A percentile compares a stretch with the other conserved stretches of the same genome.
Conservation (phyloP, 164 flowering plant species). For the Vitis amurensis region DNA sequence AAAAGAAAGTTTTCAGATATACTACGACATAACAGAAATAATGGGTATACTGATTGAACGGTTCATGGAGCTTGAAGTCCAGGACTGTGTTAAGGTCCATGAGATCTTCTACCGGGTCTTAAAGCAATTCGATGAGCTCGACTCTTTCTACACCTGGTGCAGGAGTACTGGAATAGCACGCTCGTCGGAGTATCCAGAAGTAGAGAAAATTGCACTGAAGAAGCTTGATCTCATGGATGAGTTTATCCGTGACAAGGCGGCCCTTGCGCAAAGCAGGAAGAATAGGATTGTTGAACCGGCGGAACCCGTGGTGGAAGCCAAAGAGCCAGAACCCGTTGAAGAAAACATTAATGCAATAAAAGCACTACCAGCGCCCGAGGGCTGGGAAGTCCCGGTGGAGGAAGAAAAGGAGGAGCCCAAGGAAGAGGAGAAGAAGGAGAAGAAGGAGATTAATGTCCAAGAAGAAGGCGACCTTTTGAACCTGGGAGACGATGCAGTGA, state of each 20-base stretch:
- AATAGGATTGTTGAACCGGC: neutral
- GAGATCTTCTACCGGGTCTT: conserved; percentile 35
- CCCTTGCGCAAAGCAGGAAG: conserved; percentile 18
- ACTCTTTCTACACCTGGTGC: conserved; percentile 44
- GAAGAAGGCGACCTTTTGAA: conserved; percentile 55
- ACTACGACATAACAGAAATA: conserved; percentile 44
- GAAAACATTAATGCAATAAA: conserved; percentile 48
- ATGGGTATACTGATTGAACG: conserved; percentile 39
- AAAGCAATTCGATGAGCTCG: conserved; percentile 51
- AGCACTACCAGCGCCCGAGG: conserved; percentile 71
- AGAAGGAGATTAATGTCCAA: conserved; percentile 6
- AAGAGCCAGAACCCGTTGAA: conserved; percentile 18
- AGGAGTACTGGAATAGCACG: conserved; percentile 37
- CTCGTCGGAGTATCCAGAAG: conserved; percentile 49
- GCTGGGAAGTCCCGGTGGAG: neutral
- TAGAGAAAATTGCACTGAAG: conserved; percentile 42
- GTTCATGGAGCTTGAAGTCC: conserved; percentile 38
- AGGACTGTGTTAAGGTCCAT: conserved; percentile 35
- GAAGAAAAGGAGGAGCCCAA: conserved; percentile 18
- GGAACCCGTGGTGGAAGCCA: conserved; percentile 5
- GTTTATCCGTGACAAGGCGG: conserved; percentile 38
- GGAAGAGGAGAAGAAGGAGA: conserved; percentile 10
- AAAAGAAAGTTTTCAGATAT: conserved; percentile 47
- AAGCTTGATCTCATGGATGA: conserved; percentile 50
- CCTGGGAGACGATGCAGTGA: conserved; percentile 35